Evolutionary conservation across 1,284 basidiomycete species (phyloP), one percentile per base, ranked within the genome.

Genomic region (Papiliotrema fonsecae): DNA sequence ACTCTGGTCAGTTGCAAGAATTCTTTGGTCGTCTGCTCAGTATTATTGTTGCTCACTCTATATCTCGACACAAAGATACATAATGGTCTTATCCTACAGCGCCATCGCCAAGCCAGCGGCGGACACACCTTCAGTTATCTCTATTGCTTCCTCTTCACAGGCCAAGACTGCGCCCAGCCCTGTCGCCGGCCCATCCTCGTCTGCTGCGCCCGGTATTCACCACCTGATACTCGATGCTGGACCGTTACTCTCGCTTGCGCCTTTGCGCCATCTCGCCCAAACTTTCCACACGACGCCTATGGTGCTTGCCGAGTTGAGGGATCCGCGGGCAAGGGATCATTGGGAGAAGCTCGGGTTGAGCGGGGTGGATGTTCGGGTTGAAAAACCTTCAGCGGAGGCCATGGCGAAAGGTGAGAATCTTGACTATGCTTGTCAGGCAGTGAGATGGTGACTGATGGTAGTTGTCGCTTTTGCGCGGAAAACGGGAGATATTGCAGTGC

Each of bases 401-500:
- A 71, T 96, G 53, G 76, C 85, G 10, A 81, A 86, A 75, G 88
- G 91, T 91, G 57, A 38, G 81, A 73, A 11, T 16, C 4, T 26
- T 40, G 16, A 4, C 25, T 31, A 14, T 11, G 30, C 11, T 25
- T 10, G 25, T 36, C 11, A 27, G 10, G 13, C 14, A 13, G 16
- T 6, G 4, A 35, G 7, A n/a, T n/a, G 11, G 11, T 6, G 22
- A n/a, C n/a, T 39, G 19, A 41, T 35, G 5, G 36, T 31, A 89
- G 96, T 94, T 9, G 87, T 88, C 44, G 85, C 87, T 55, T 88
- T 86, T 73, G 89, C 96, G 3, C 93, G 90, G 78, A 89, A 90
- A 78, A 97, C 94, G 0, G 96, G 96, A 73, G 96, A 98, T 74
- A 94, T 91, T 67, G 79, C 88, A 30, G 94, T 94, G 39, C 79